A percentile compares a stretch with the other conserved stretches of the same genome.
phyloP scores from a whole-genome alignment of 2,329 filamentous ascomycete genomes.

The Emmonsiellopsis sp. region DNA sequence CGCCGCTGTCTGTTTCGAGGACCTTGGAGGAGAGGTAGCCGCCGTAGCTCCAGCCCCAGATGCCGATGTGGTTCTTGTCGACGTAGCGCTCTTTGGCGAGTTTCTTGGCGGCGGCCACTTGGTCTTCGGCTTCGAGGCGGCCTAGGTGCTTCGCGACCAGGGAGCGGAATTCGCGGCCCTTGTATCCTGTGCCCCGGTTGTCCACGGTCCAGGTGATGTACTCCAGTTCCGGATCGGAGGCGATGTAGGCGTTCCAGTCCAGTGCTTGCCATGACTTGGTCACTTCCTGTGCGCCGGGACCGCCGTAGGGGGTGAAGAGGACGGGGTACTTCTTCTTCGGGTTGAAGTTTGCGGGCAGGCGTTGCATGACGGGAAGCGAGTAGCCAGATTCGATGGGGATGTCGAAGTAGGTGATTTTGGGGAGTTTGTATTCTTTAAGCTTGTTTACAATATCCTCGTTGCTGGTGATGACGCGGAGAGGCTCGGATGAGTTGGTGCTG shows the following conservation, averaged over 20 bases:
- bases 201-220: slow-evolving; percentile 61
- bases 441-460: slow-evolving; percentile 48
- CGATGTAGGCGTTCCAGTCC: slow-evolving; percentile 54
- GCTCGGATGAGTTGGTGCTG: slow-evolving; percentile 41
- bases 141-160: slow-evolving; percentile 52
- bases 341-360: slow-evolving; percentile 56
- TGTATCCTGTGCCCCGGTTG: slow-evolving; percentile 56
- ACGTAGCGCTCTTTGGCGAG: slow-evolving; percentile 45
- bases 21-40: slow-evolving; percentile 59
- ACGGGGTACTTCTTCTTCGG: slow-evolving; percentile 54
- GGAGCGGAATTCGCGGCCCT: slow-evolving; percentile 54
- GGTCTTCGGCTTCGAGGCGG: slow-evolving; percentile 54
- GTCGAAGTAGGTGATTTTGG: slow-evolving; percentile 55
- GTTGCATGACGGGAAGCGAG: slow-evolving; percentile 55
- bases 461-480: slow-evolving; percentile 50
- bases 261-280: slow-evolving; percentile 46
- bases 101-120: slow-evolving; percentile 56
- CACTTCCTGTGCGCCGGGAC: slow-evolving; percentile 54
- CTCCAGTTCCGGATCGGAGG: slow-evolving; percentile 57
- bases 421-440: slow-evolving; percentile 53
- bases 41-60: slow-evolving; percentile 62
- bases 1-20: slow-evolving; percentile 50
- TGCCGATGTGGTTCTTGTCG: slow-evolving; percentile 50
- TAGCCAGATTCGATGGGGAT: slow-evolving; percentile 53
- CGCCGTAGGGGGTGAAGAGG: slow-evolving; percentile 59